Conservation (phyloP, 805 yeast genomes). For the Starmerella etchellsii region DNA sequence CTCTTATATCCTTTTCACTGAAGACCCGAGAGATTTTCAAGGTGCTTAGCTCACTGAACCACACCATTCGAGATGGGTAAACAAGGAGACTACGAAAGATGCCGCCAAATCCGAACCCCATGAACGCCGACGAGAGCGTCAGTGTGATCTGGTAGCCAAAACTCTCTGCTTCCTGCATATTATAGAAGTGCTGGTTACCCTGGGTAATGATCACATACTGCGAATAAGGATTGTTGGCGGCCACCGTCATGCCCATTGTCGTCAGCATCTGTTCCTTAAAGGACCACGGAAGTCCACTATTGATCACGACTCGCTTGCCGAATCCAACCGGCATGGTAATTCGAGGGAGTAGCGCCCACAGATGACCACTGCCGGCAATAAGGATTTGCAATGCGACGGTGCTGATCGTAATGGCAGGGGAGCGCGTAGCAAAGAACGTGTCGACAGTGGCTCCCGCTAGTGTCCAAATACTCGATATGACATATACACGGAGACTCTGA, state of each 20-base stretch:
- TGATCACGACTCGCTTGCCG: conserved; percentile 24
- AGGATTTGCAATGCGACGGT: conserved; percentile 45
- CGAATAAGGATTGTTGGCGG: conserved; percentile 18
- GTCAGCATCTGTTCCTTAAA: conserved; percentile 55
- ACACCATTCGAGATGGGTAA: conserved; percentile 39
- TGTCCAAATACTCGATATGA: conserved; percentile 39
- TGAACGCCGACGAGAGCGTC: conserved; percentile 41
- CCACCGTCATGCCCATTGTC: conserved; percentile 28
- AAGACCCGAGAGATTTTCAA: conserved; percentile 35
- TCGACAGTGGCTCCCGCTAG: conserved; percentile 43
- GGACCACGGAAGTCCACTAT: conserved; percentile 49
- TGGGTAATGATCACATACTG: conserved; percentile 26
- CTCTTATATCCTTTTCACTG: conserved; percentile 30
- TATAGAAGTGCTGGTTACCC: conserved; percentile 24
- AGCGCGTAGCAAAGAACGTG: conserved; percentile 45
- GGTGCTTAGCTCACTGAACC: conserved; percentile 46
- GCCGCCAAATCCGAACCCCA: conserved; percentile 60
- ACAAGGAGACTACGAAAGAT: conserved; percentile 45
- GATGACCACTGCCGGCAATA: conserved; percentile 45
- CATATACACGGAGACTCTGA: conserved; percentile 42
- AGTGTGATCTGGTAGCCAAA: conserved; percentile 44
- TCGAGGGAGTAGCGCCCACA: conserved; percentile 25
- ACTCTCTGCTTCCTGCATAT: conserved; percentile 22
- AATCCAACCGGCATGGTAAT: conserved; percentile 3
- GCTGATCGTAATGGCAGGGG: conserved; percentile 40